phyloP scores from a whole-genome alignment of 1,139 yeast species.

The Pneumocystis wakefieldiae region DNA sequence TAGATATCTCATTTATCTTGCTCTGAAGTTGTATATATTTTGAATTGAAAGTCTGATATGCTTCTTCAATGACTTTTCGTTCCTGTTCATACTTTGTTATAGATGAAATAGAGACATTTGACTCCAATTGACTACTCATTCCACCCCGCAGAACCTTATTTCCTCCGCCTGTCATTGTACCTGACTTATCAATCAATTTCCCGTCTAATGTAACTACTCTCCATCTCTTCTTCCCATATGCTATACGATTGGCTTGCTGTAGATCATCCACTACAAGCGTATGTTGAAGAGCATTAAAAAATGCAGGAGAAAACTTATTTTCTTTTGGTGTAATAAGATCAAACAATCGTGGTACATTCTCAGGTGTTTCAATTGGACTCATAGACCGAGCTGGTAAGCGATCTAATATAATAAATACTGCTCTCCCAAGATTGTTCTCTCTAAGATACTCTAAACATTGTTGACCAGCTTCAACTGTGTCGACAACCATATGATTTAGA shows the following conservation, averaged over 20 bases:
- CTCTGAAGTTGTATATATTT: slow-evolving; percentile 21
- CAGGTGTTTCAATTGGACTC: slow-evolving; percentile 55
- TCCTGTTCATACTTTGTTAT: slow-evolving; percentile 43
- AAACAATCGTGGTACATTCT: slow-evolving; percentile 62
- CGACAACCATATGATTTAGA: slow-evolving; percentile 85
- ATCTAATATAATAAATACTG: slow-evolving; percentile 68
- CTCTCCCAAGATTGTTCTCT: slow-evolving; percentile 74
- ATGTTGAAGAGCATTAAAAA: slow-evolving; percentile 71
- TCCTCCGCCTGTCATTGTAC: slow-evolving; percentile 97
- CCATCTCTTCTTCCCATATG: slow-evolving; percentile 67
- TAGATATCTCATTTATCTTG: slow-evolving; percentile 38
- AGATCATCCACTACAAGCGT: slow-evolving; percentile 74
- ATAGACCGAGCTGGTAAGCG: slow-evolving; percentile 54
- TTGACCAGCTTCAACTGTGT: slow-evolving; percentile 84
- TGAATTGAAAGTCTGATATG: slow-evolving; percentile 44
- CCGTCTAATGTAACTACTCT: slow-evolving; percentile 92
- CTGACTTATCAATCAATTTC: slow-evolving; percentile 81
- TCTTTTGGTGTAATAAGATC: slow-evolving; percentile 64
- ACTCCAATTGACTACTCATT: slow-evolving; percentile 32
- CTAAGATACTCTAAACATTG: slow-evolving; percentile 78
- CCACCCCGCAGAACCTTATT: slow-evolving; percentile 47
- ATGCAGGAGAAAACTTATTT: slow-evolving; percentile 65
- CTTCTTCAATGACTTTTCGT: slow-evolving; percentile 37
- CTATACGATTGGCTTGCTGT: slow-evolving; percentile 71
- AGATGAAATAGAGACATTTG: slow-evolving; percentile 40